Conservation (phyloP, 2,329 filamentous ascomycete species). For the Hymenoscyphus occultus region DNA sequence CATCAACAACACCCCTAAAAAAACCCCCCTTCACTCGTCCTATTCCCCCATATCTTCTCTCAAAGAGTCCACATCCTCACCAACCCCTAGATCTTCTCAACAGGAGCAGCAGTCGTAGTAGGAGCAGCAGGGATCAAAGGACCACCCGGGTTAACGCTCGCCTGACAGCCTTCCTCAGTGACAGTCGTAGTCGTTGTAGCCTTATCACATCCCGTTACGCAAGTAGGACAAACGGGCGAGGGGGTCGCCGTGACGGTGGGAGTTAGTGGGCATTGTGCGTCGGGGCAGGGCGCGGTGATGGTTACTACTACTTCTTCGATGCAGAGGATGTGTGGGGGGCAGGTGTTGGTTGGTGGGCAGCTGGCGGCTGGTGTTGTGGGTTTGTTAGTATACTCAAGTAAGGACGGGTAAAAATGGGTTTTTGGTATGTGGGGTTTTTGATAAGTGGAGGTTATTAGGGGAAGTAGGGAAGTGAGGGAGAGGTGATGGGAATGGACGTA, state of each 20-base stretch:
- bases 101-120: too few species aligned
- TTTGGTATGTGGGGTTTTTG: too few species aligned
- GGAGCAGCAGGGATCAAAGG: too few species aligned
- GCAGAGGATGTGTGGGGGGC: constrained; percentile 6
- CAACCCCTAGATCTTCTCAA: too few species aligned
- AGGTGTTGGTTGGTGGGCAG: not conserved
- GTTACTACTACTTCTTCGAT: not conserved
- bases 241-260: not conserved
- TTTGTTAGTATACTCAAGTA: not conserved
- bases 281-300: not conserved
- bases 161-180: not conserved
- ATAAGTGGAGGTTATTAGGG: not conserved
- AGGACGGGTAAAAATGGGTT: too few species aligned
- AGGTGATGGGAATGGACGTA: not conserved
- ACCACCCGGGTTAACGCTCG: not conserved
- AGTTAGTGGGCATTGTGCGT: not conserved
- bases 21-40: too few species aligned
- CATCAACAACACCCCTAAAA: too few species aligned
- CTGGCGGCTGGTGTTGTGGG: not conserved
- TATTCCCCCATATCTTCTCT: too few species aligned
- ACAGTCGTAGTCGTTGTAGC: not conserved
- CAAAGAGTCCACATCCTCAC: too few species aligned
- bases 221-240: not conserved
- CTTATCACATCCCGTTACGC: not conserved
- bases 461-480: not conserved